phyloP scores from a whole-genome alignment of 1,284 basidiomycete genomes.

The Leccinum subspadiceum region DNA sequence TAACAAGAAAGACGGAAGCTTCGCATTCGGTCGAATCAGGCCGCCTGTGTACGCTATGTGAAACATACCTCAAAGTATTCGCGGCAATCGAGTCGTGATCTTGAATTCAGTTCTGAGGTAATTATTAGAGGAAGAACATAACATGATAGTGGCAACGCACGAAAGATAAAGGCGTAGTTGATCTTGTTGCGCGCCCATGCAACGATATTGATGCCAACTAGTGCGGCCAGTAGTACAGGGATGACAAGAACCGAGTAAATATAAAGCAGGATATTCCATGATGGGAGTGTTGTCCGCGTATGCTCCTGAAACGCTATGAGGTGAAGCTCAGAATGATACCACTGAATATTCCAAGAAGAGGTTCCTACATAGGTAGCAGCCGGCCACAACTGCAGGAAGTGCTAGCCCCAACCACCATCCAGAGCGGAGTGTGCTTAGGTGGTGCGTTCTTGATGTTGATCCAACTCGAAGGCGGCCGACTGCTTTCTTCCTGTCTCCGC shows the following conservation, averaged over 20 bases:
- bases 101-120: constrained; percentile 67
- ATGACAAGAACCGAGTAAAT: constrained; percentile 78
- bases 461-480: constrained; percentile 64
- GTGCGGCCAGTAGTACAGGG: constrained; percentile 73
- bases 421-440: constrained; percentile 74
- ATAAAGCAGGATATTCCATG: constrained; percentile 74
- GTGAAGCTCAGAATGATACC: constrained; percentile 2
- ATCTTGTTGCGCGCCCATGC: constrained; percentile 79
- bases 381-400: constrained; percentile 72
- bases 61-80: constrained; percentile 76
- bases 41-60: not conserved
- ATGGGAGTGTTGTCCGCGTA: constrained; percentile 60
- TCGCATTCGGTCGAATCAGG: not conserved
- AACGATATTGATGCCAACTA: constrained; percentile 80
- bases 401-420: constrained; percentile 79
- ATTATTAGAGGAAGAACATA: not conserved
- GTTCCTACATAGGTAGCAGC: constrained; percentile 63
- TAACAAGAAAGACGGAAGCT: constrained; percentile 81
- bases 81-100: constrained; percentile 74
- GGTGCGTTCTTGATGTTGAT: constrained; percentile 60
- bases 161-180: constrained; percentile 92
- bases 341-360: not conserved
- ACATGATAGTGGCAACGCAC: constrained; percentile 38
- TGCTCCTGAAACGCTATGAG: constrained; percentile 56
- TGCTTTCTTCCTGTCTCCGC: constrained; percentile 83